Base-by-base conservation (phyloP, 164 flowering plant species). In the Umbilicus rupestris region DNA sequence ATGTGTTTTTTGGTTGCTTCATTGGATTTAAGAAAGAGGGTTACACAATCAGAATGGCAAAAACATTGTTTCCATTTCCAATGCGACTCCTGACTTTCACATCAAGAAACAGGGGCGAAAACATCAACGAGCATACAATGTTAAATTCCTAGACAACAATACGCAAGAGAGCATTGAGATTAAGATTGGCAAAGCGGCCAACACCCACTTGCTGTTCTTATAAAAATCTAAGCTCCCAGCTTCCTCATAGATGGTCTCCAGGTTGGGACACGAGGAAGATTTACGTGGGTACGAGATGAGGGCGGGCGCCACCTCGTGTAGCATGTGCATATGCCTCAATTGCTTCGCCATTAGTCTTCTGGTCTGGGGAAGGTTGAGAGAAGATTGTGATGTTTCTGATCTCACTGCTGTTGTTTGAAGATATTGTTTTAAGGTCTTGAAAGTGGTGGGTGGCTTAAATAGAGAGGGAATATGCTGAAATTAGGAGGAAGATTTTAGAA, bases 241-340 rank as follows among this genome's bases (percentile, higher is more conserved):
- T 35, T 74, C 77, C 47, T 74, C 77, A 1, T 47, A n/a, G 15
- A 74, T 74, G 30, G 77, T 64, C 59, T 74, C 77, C 35, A 74
- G 15, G 29, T 52, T 71, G 2, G 69, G 64, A 68, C 1, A n/a
- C 1, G 8, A 44, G 1, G 77, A 71, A 22, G 60, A 35, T 3
- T 44, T 70, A 10, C 46, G 64, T 5, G 49, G 69, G 41, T 24
- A 67, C 7, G 67, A 19, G 30, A 74, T 46, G 15, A 67, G 66
- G 31, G 76, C 39, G 0, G 73, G 71, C 1, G 71, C 73, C 7
- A 70, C 71, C 35, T 67, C 76, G 0, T 57, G 70, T 37, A 46
- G 39, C n/a, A 16, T 67, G 7, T 59, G 24, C 60, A 67, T 55
- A 60, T 44, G 58, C 22, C 57, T 46, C n/a, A 50, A 65, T 50